Evolutionary conservation across 2,329 filamentous ascomycete species (phyloP).

Genomic region (Septoria linicola): DNA sequence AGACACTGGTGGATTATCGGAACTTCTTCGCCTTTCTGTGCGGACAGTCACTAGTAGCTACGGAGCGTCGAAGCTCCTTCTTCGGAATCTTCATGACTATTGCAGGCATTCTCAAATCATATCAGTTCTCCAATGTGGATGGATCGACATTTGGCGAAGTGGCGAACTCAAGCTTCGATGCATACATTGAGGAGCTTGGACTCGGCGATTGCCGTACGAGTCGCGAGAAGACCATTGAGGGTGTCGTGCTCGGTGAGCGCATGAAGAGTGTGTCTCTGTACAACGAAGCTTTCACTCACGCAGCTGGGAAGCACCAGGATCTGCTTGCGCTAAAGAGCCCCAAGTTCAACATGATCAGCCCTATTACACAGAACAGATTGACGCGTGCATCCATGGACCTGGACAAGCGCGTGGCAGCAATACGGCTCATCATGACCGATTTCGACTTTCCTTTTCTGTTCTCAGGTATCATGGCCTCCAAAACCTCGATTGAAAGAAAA

Average conservation of each 20-base stretch:
- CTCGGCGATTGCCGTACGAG: constrained; percentile 79
- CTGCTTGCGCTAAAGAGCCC: constrained; percentile 67
- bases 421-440: constrained; percentile 72
- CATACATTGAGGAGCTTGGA: constrained; percentile 73
- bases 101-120: constrained; percentile 56
- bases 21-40: constrained; percentile 64
- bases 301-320: constrained; percentile 77
- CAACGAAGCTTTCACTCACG: constrained; percentile 88
- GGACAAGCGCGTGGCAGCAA: constrained; percentile 66
- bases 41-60: constrained; percentile 62
- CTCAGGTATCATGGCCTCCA: constrained; percentile 81
- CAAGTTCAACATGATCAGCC: constrained; percentile 68
- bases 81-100: constrained; percentile 63
- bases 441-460: constrained; percentile 93
- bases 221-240: constrained; percentile 85
- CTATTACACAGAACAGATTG: constrained; percentile 72
- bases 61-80: constrained; percentile 53
- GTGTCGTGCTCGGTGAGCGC: constrained; percentile 81
- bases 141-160: constrained; percentile 64
- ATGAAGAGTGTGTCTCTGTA: constrained; percentile 82
- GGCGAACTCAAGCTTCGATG: constrained; percentile 64
- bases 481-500: constrained; percentile 72
- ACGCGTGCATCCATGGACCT: constrained; percentile 81
- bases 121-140: constrained; percentile 62
- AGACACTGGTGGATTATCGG: constrained; percentile 59